Evolutionary conservation across 2,329 filamentous ascomycete genomes (phyloP), one percentile per base, ranked within the genome.

Genomic region (Hypoxylon sp.): DNA sequence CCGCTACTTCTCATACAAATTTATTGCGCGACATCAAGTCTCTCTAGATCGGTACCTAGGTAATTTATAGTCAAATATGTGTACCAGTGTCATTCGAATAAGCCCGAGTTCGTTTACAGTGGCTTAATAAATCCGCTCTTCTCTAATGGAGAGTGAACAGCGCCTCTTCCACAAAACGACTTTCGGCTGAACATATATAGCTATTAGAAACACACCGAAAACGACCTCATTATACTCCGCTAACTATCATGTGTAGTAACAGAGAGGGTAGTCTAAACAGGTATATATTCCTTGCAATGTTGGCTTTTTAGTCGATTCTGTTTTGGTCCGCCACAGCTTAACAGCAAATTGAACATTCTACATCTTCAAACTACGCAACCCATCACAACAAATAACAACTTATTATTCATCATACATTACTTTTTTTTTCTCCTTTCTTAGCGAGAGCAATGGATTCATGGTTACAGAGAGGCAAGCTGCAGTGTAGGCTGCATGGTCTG

Each of bases 401-500:
- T 19, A 53, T 41, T 2, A 36, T 14, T 21, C 7, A 13, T 32
- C 13, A 28, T 5, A 5, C 9, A 21, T 30, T 6, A 28, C 1
- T 28, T 17, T 51, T 11, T 32, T 38, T 36, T 9, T 19, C 3
- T 32, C 23, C 11, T 53, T 43, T 13, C 9, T n/a, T 38, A 21
- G 17, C 3, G 10, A 17, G 10, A 25, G 6, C 11, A 25, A 58
- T 58, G 55, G 28, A n/a, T 38, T 6, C 9, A n/a, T 49, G 25
- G 25, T 49, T 45, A 14, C 30, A 1, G 25, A 28, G 4, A 52
- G 32, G 34, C 25, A 23, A 3, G 10, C 11, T 61, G 13, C 23
- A 28, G 17, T 69, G 67, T 17, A 10, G n/a, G n/a, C 0, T 5
- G 5, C 68, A 70, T 17, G 19, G 2, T 5, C 60, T 30, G 9